phyloP scores from a whole-genome alignment of 2,329 filamentous ascomycete species.

The Diaporthe sp. region DNA sequence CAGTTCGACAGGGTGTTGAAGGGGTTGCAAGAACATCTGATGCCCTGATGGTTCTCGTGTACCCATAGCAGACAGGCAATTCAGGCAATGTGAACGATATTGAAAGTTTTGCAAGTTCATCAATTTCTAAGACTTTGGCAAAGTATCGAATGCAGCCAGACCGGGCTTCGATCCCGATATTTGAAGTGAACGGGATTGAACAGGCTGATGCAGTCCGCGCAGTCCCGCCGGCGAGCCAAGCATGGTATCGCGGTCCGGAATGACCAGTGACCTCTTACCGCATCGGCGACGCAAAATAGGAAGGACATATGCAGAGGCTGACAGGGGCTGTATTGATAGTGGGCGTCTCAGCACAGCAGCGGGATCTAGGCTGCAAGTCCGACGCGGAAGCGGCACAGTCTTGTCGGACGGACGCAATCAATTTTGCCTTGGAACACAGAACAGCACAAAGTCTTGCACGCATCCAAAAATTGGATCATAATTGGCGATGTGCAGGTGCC shows the following conservation, averaged over 20 bases:
- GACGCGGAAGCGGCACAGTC: not conserved
- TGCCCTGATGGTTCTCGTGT: not conserved
- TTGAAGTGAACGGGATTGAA: not conserved
- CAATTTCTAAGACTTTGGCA: not conserved
- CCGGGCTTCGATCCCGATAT: not conserved
- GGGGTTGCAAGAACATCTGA: not conserved
- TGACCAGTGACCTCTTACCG: not conserved
- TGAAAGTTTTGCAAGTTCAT: not conserved
- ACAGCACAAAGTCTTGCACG: not conserved
- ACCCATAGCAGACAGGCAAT: not conserved
- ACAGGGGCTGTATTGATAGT: not conserved
- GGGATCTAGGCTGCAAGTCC: not conserved
- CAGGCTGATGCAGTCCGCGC: constrained; percentile 1
- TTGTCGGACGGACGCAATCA: not conserved
- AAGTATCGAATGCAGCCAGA: not conserved
- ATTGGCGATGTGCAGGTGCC: not conserved
- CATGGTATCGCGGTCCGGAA: not conserved
- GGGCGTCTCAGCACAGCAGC: not conserved
- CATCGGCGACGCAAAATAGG: not conserved
- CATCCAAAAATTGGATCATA: not conserved
- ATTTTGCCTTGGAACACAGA: not conserved
- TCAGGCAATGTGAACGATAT: not conserved
- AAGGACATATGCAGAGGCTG: not conserved
- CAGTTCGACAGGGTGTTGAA: not conserved
- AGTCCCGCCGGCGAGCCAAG: not conserved